A percentile compares a stretch with the other conserved stretches of the same genome.
These are phyloP conservation scores for Colletotrichum salicis DNA, from an alignment of 2,329 filamentous ascomycete genomes.

Conservation along the genomic window DNA sequence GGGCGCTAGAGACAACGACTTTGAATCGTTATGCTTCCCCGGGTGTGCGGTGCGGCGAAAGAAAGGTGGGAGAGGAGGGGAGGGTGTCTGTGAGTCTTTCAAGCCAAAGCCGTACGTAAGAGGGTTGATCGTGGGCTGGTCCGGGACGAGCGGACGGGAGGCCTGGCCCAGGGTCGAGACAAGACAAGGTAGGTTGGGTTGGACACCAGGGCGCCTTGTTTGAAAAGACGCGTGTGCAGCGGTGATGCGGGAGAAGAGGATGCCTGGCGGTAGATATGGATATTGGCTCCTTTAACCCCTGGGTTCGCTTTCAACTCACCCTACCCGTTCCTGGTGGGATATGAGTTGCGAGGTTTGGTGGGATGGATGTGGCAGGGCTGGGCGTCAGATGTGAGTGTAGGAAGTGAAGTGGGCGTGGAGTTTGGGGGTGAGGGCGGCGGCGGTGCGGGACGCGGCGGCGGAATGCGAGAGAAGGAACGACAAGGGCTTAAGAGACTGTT, in stretches of 20 bases:
- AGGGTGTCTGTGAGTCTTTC: conserved; percentile 1
- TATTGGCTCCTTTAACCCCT: conserved; percentile 1
- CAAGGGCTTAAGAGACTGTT: background rate
- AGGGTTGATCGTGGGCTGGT: conserved; percentile 24
- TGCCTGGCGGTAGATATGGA: conserved; percentile 21
- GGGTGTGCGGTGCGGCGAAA: conserved; percentile 10
- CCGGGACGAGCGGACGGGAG: conserved; percentile 34
- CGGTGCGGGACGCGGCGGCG: background rate
- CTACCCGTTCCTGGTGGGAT: conserved; percentile 8
- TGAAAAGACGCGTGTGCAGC: conserved; percentile 16
- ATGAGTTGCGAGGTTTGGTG: background rate
- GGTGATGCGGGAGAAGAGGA: conserved; percentile 5
- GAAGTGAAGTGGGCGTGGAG: conserved; percentile 1
- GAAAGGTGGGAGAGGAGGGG: background rate
- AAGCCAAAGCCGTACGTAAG: background rate
- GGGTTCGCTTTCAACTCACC: background rate
- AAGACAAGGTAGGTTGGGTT: background rate
- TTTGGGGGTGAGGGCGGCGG: background rate
- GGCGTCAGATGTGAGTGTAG: background rate
- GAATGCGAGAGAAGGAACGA: background rate
- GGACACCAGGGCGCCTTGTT: conserved; percentile 27
- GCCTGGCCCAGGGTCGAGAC: conserved; percentile 5
- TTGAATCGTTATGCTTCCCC: conserved; percentile 23
- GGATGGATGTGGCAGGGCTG: background rate
- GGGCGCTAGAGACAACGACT: conserved; percentile 17